Evolutionary conservation across 768 basidiomycete genomes (phyloP).

Genomic region (Tulasnella calospora): DNA sequence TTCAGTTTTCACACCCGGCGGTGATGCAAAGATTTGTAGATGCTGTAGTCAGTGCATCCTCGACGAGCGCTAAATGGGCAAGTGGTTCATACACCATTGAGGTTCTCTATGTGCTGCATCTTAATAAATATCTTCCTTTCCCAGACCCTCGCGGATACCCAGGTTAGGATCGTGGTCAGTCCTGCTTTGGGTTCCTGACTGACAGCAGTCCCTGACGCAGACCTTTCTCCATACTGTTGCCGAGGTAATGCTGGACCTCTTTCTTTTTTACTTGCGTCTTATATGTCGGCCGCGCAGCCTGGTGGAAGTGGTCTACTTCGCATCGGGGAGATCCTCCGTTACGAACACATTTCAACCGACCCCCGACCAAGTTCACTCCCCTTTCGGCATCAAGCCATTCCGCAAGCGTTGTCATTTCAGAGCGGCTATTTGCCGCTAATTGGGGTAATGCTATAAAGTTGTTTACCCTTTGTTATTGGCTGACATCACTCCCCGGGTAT

Average conservation of each 20-base stretch:
- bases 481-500: slow-evolving; percentile 27
- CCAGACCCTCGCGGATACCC: not conserved
- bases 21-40: not conserved
- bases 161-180: not conserved
- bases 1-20: slow-evolving; percentile 20
- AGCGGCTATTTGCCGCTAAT: slow-evolving; percentile 52
- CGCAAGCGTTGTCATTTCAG: slow-evolving; percentile 52
- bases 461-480: slow-evolving; percentile 20
- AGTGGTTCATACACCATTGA: not conserved
- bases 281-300: not conserved
- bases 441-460: slow-evolving; percentile 37
- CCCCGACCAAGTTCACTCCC: not conserved
- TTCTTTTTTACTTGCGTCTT: not conserved
- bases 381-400: slow-evolving; percentile 36
- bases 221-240: not conserved
- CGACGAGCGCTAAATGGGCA: not conserved
- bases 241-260: not conserved
- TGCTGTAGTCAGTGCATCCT: not conserved
- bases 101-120: not conserved
- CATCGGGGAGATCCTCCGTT: slow-evolving; percentile 32
- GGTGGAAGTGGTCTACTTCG: slow-evolving; percentile 4
- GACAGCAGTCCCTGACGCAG: not conserved
- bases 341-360: slow-evolving; percentile 41
- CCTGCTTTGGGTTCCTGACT: not conserved
- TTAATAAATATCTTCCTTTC: not conserved